Evolutionary conservation across 176 grass and related monocot genomes (phyloP), one percentile per base, ranked within the genome.

Genomic region (Bonia amplexicaulis): DNA sequence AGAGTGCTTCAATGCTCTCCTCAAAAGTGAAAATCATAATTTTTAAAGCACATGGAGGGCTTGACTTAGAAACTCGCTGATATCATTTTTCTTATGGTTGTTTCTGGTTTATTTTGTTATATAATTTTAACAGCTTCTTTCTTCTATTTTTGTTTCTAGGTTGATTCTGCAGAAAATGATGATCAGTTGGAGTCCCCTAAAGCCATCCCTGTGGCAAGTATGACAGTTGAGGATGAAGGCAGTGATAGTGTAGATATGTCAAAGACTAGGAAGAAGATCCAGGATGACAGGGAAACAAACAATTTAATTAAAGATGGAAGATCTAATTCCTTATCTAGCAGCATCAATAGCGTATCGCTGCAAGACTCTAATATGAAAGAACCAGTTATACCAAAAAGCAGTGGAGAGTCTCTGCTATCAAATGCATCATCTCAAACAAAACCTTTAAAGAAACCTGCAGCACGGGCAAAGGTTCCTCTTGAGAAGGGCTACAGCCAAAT

Each of bases 401-500:
- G 69, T 5, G 58, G 64, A 79, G 75, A 84, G 39, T 82, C 75
- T 80, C 40, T 45, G 81, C 39, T 59, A 66, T 73, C 84, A 44
- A 83, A 66, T 87, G 73, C 54, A 52, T 53, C 44, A 23, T 73
- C 51, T 85, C 84, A 89, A 49, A 76, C 87, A 74, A 98, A 90
- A 74, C 81, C 88, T 88, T 20, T 63, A 63, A 98, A 98, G 84
- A 98, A 95, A 85, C 51, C 88, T 42, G 31, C 40, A 10, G 58
- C 1, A 1, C 85, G 93, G 51, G 77, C 89, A 27, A 98, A 98
- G 59, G 96, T 98, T 93, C 93, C 93, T 77, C 93, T 93, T 42
- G 91, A 98, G 80, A 98, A 98, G 46, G 96, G 93, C 17, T 89
- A 86, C 82, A 98, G 93, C 71, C 96, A 89, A 91, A 94, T 98